A percentile compares a stretch with the other conserved stretches of the same genome.
Evolutionary conservation across 2,329 filamentous ascomycete species (phyloP).

Genomic region (Fusarium lateritium): DNA sequence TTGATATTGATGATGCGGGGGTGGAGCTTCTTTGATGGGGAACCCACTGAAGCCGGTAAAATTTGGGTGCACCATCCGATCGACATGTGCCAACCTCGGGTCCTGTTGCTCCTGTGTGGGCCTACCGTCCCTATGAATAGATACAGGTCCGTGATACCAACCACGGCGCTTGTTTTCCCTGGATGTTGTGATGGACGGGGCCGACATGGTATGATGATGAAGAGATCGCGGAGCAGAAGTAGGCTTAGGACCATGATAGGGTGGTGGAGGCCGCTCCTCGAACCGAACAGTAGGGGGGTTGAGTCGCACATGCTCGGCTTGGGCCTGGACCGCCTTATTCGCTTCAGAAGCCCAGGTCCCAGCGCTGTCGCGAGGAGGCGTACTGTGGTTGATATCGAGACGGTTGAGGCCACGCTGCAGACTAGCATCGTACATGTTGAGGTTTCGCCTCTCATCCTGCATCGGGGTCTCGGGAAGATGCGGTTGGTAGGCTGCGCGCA

Average conservation of each 20-base stretch:
- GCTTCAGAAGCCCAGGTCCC: constrained; percentile 71
- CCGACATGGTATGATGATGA: constrained; percentile 73
- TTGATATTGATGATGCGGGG: constrained; percentile 49
- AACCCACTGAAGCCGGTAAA: constrained; percentile 67
- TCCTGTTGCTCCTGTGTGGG: constrained; percentile 49
- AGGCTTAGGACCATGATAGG: constrained; percentile 51
- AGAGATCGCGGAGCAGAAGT: constrained; percentile 52
- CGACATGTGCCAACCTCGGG: constrained; percentile 62
- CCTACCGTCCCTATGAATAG: constrained; percentile 56
- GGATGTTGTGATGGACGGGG: constrained; percentile 68
- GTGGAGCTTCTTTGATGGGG: constrained; percentile 55
- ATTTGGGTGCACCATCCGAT: constrained; percentile 72
- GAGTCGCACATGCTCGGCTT: constrained; percentile 65
- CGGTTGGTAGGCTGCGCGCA: constrained; percentile 52
- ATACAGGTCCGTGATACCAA: constrained; percentile 76
- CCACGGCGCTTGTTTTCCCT: constrained; percentile 76
- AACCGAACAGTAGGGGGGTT: constrained; percentile 68
- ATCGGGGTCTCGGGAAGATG: constrained; percentile 51
- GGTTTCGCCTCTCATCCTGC: constrained; percentile 64
- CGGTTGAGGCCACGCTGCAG: constrained; percentile 77
- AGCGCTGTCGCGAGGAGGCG: constrained; percentile 66
- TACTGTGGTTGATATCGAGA: constrained; percentile 72
- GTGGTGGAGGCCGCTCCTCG: constrained; percentile 62
- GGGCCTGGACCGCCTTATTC: constrained; percentile 68
- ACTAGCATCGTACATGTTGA: constrained; percentile 75